These are phyloP conservation scores for Xylariaceae sp. DNA, from an alignment of 2,329 filamentous ascomycete species.

Conservation along the genomic window DNA sequence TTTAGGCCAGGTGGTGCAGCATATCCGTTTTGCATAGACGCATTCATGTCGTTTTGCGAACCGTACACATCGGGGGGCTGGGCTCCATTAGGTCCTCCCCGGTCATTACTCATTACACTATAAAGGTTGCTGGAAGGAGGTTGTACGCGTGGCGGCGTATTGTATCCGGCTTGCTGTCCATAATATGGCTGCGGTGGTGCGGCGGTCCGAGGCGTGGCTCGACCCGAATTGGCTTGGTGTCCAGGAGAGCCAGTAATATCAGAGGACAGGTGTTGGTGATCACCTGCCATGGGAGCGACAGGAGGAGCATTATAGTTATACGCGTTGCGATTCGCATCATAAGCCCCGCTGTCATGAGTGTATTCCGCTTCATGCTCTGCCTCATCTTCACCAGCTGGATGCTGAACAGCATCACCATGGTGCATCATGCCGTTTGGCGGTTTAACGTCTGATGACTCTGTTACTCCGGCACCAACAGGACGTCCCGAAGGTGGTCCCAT, in stretches of 20 bases:
- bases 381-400: slow-evolving; percentile 66
- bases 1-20: slow-evolving; percentile 69
- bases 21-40: slow-evolving; percentile 66
- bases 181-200: slow-evolving; percentile 77
- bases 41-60: slow-evolving; percentile 64
- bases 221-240: slow-evolving; percentile 80
- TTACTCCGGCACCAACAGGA: slow-evolving; percentile 61
- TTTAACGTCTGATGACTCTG: slow-evolving; percentile 70
- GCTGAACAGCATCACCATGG: slow-evolving; percentile 59
- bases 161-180: slow-evolving; percentile 70
- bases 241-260: slow-evolving; percentile 83
- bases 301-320: slow-evolving; percentile 80
- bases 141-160: slow-evolving; percentile 74
- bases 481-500: slow-evolving; percentile 82
- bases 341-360: slow-evolving; percentile 79
- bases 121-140: slow-evolving; percentile 82
- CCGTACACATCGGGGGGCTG: slow-evolving; percentile 73
- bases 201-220: slow-evolving; percentile 84
- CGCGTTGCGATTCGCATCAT: slow-evolving; percentile 72
- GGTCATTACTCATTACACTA: slow-evolving; percentile 85
- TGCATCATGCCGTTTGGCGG: slow-evolving; percentile 70
- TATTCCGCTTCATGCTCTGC: slow-evolving; percentile 83
- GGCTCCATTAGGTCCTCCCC: slow-evolving; percentile 69
- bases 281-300: slow-evolving; percentile 69
- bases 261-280: slow-evolving; percentile 77